Evolutionary conservation across 352 stramenopile genomes (phyloP).

Genomic region (Phytophthora capsici): DNA sequence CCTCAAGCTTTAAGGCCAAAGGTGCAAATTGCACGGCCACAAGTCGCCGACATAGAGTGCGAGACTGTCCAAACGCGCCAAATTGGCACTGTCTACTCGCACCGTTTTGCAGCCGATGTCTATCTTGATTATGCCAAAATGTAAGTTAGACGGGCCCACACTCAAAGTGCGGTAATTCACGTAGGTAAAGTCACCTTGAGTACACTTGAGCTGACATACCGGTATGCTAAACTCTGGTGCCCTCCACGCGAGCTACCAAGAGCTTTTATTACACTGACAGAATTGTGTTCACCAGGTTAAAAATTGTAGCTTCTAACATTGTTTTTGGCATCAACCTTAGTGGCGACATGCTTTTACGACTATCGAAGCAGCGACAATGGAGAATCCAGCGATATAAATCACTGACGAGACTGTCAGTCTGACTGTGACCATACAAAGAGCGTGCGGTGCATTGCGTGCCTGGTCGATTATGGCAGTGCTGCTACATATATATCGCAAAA

Average conservation of each 20-base stretch:
- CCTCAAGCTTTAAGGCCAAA: neutral
- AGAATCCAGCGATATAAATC: constrained; percentile 23
- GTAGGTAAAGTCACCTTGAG: neutral
- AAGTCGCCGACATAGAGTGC: constrained; percentile 20
- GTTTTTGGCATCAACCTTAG: constrained; percentile 11
- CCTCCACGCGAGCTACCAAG: neutral
- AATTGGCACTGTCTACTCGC: no score
- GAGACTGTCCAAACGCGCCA: constrained; percentile 11
- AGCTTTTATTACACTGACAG: no score
- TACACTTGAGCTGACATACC: neutral
- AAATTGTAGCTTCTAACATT: neutral
- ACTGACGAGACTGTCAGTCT: no score
- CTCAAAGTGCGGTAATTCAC: neutral
- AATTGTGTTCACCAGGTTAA: neutral
- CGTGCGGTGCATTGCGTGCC: neutral
- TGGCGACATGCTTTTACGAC: constrained; percentile 10
- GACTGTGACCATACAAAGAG: no score
- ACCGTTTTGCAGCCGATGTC: no score
- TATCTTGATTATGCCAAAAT: constrained; percentile 10
- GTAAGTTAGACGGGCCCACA: neutral
- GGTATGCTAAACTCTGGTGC: no score
- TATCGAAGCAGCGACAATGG: constrained; percentile 16
- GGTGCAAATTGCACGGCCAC: neutral
- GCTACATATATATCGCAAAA: constrained; percentile 17
- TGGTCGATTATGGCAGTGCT: constrained; percentile 6